phyloP scores from a whole-genome alignment of 106 monocot genomes.

The Acorus calamus region DNA sequence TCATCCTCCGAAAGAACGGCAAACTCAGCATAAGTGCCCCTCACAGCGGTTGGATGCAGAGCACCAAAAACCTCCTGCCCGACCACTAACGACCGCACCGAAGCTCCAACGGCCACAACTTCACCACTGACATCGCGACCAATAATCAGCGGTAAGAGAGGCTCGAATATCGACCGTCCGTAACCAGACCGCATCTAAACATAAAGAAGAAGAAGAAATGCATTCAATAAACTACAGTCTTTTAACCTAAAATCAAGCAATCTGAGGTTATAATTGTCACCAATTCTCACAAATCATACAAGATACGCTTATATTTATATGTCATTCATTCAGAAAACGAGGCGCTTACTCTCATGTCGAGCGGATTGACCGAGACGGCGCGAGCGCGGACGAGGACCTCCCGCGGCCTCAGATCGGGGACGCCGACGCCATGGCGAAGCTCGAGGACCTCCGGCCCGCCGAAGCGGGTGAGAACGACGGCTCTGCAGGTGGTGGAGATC shows the following conservation, averaged over 20 bases:
- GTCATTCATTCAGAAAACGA: too few species aligned
- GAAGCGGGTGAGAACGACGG: conserved; percentile 75
- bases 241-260: background rate
- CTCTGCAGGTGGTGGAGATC: conserved; percentile 34
- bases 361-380: conserved; percentile 82
- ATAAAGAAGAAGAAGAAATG: background rate
- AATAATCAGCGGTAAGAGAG: conserved; percentile 72
- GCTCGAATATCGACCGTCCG: conserved; percentile 82
- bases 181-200: conserved; percentile 87
- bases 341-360: conserved; percentile 59
- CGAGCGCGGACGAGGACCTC: conserved; percentile 92
- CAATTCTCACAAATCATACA: background rate
- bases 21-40: conserved; percentile 77
- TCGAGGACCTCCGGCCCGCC: conserved; percentile 86
- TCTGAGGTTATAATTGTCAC: background rate
- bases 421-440: conserved; percentile 33
- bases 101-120: conserved; percentile 73
- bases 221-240: conserved; percentile 2
- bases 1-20: conserved; percentile 74
- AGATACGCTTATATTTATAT: background rate
- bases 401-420: conserved; percentile 81
- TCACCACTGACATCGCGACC: conserved; percentile 97
- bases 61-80: conserved; percentile 97
- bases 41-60: conserved; percentile 79
- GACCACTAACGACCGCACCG: conserved; percentile 51